Base-by-base conservation (phyloP, 139 green algal species). In the Volvox africanus region DNA sequence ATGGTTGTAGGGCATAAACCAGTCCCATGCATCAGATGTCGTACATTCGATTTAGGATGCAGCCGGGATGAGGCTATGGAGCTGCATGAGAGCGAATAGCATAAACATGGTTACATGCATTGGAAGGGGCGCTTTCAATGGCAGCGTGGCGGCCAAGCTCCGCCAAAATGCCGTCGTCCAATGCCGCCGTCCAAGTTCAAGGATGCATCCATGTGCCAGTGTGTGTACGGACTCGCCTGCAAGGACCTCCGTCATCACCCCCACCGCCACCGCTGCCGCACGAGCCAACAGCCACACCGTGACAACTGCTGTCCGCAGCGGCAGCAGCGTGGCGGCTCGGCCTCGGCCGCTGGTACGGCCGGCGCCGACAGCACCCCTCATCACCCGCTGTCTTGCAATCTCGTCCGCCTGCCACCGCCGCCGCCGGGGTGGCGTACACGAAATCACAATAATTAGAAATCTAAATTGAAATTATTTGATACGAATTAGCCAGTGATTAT, bases 241-340 rank as follows among this genome's bases (percentile, higher is more conserved):
- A 30, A 90, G 86, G 21, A 30, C 21, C 44, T 83, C 86, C 73
- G 73, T 77, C 21, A 65, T 16, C 24, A 83, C 28, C 0, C 21
- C 50, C 30, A 90, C 86, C 50, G 24, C 86, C 86, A 62, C 9
- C 50, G 86, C 71, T 28, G 86, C 71, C 30, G 50, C 32, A 16
- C 86, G 44, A 21, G 73, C 73, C 30, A 83, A 13, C 50, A 76
- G 30, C 86, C 86, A 90, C 50, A 36, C 9, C 50, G 32, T n/a
- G 71, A 90, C 30, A 37, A 90, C 86, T 24, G 33, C 30, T 12
- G 26, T 1, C 2, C 86, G 86, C 20, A 81, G 13, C n/a, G 86
- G 86, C 71, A 90, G 71, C 30, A 87, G 81, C 61, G 61, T 30
- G 14, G 61, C 80, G 30, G 61, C 37, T 36, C 79, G 16, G 37